Conservation (phyloP, 2,329 filamentous ascomycete species). For the Phialemoniopsis sp. region DNA sequence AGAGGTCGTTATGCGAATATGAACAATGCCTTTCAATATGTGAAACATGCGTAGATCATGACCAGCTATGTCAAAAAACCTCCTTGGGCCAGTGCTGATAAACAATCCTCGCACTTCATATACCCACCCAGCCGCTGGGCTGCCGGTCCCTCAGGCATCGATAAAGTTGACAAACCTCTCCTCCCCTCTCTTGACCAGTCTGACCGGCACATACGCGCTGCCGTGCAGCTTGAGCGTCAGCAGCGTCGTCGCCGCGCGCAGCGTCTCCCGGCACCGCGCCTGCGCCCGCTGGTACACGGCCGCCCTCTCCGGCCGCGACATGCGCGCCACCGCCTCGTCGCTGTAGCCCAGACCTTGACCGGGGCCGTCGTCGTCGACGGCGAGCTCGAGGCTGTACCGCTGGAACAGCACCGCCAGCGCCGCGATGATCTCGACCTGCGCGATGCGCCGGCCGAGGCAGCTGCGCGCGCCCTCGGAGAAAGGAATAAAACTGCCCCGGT, state of each 20-base stretch:
- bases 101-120: too few species aligned
- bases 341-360: slow-evolving; percentile 10
- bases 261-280: slow-evolving; percentile 42
- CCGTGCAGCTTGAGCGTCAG: slow-evolving; percentile 69
- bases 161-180: slow-evolving; percentile 59
- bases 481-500: slow-evolving; percentile 51
- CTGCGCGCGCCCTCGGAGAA: slow-evolving; percentile 56
- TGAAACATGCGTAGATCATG: too few species aligned
- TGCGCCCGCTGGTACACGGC: slow-evolving; percentile 60
- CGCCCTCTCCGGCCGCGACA: slow-evolving; percentile 40
- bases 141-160: slow-evolving; percentile 12
- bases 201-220: slow-evolving; percentile 56
- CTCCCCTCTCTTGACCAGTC: slow-evolving; percentile 63
- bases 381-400: slow-evolving; percentile 65
- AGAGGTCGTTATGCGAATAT: too few species aligned
- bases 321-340: slow-evolving; percentile 48
- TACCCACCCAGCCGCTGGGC: too few species aligned
- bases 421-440: slow-evolving; percentile 55
- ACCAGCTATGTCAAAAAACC: too few species aligned
- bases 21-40: too few species aligned
- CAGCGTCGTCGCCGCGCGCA: slow-evolving; percentile 54
- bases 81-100: too few species aligned
- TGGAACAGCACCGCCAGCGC: slow-evolving; percentile 51
- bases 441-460: slow-evolving; percentile 54
- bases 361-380: slow-evolving; percentile 55